These are phyloP conservation scores for Cubamyces sp. DNA, from an alignment of 768 basidiomycete species.

Conservation along the genomic window DNA sequence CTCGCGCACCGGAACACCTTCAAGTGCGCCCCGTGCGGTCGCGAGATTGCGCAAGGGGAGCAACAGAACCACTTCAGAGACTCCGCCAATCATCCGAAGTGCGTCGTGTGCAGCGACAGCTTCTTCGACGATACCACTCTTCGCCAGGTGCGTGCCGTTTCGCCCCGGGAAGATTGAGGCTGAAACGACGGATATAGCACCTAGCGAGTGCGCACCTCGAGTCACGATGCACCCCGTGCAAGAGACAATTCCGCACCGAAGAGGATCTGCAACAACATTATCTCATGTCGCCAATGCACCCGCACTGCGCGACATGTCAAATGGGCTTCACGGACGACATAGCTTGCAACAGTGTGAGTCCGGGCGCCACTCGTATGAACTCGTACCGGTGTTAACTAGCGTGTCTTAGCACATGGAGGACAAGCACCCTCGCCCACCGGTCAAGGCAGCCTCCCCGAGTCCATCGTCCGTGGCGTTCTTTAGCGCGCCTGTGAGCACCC, in stretches of 20 bases:
- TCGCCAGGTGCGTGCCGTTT: background rate
- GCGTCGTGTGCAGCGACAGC: conserved; percentile 22
- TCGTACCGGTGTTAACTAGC: background rate
- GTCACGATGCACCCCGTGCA: conserved; percentile 18
- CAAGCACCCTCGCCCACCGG: conserved; percentile 15
- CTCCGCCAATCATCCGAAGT: conserved; percentile 20
- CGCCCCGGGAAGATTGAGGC: background rate
- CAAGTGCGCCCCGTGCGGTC: conserved; percentile 13
- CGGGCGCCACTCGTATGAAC: too few species aligned
- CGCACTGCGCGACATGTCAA: conserved; percentile 27
- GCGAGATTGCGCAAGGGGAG: conserved; percentile 3
- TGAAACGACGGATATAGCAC: conserved; percentile 8
- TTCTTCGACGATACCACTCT: conserved; percentile 13
- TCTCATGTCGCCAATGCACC: conserved; percentile 25
- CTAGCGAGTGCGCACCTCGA: conserved; percentile 9
- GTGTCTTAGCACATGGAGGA: conserved; percentile 14
- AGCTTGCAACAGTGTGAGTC: conserved; percentile 23
- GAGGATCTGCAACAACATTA: conserved; percentile 22
- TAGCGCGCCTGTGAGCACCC: too few species aligned
- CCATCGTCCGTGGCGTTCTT: background rate
- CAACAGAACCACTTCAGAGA: conserved; percentile 20
- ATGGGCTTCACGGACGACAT: conserved; percentile 28
- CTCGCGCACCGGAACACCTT: conserved; percentile 4
- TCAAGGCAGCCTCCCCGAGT: background rate
- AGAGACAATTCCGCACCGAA: conserved; percentile 7